Base-by-base conservation (phyloP, 169 alveolate species). In the Ichthyophthirius multifiliis region DNA sequence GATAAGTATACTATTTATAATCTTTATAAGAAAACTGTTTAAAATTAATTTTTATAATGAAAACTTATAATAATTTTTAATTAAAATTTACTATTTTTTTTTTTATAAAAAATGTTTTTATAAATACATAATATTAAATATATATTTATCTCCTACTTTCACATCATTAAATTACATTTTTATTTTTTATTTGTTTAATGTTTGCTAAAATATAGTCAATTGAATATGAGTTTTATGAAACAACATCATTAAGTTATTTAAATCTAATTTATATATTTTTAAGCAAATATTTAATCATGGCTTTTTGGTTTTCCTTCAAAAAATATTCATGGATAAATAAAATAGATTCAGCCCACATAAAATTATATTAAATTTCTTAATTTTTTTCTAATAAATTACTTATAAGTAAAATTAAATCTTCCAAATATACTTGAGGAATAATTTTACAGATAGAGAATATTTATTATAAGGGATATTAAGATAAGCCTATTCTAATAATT, bases 331-430 rank as follows among this genome's bases (percentile, higher is more conserved):
- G 39, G 9, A 37, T 6, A 43, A 35, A 65, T 9, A 65, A 43
- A 7, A 65, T 2, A 16, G 15, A 5, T 39, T 67, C 77, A 67
- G 46, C 62, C 77, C 77, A 67, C 16, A 37, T 67, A n/a, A 67
- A 39, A 20, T 67, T 35, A 12, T 34, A 23, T 37, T 67, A 47
- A 37, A 67, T 39, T 18, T 23, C 18, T 18, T 67, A 18, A 67
- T 67, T 67, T 6, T 35, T n/a, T 41, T 67, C 43, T 0, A 67
- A 18, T 16, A 18, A 67, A 18, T 13, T 12, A 37, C 62, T 37
- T 18, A 67, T 20, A 41, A 67, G 20, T 18, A 15, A 5, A 39
- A 67, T 41, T 16, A 67, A 67, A 16, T 37, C 32, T 15, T 34
- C 35, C 37, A 67, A 67, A 16, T 18, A 67, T 39, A 18, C 20